These are phyloP conservation scores for Rehmannia glutinosa DNA, from an alignment of 257 asterid species.

Conservation along the genomic window DNA sequence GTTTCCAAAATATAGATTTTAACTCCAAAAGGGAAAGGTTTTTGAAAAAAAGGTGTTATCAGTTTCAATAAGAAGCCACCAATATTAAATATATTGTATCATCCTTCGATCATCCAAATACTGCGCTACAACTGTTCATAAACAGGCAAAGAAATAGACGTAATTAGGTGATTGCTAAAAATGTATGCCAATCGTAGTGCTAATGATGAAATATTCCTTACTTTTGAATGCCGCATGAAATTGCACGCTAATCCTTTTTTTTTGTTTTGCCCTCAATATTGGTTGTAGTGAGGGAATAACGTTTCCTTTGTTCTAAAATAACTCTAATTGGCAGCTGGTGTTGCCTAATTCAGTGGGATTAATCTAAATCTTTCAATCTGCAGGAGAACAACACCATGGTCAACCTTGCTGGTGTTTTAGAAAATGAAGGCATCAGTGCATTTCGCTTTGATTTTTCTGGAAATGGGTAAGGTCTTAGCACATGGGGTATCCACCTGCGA, in stretches of 20 bases:
- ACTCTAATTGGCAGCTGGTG: background rate
- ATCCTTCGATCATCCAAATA: background rate
- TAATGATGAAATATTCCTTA: background rate
- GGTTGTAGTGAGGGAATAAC: background rate
- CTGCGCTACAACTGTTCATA: background rate
- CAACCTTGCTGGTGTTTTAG: slow-evolving; percentile 58
- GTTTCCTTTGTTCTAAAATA: background rate
- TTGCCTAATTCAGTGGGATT: background rate
- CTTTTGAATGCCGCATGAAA: background rate
- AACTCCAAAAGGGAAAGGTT: background rate
- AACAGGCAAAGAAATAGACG: background rate
- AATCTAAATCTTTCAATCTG: slow-evolving; percentile 5
- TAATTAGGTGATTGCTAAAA: background rate
- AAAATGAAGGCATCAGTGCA: slow-evolving; percentile 70
- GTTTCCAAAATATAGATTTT: background rate
- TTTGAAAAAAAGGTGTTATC: background rate
- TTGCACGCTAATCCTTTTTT: background rate
- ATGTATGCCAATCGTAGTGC: background rate
- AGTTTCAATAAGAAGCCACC: background rate
- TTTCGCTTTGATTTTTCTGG: slow-evolving; percentile 89
- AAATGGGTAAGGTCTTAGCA: slow-evolving; percentile 64
- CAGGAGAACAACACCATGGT: slow-evolving; percentile 36
- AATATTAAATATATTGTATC: background rate
- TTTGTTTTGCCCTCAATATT: background rate
- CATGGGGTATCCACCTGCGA: background rate